phyloP scores from a whole-genome alignment of 2,329 filamentous ascomycete genomes.

The Penicillium sp. region DNA sequence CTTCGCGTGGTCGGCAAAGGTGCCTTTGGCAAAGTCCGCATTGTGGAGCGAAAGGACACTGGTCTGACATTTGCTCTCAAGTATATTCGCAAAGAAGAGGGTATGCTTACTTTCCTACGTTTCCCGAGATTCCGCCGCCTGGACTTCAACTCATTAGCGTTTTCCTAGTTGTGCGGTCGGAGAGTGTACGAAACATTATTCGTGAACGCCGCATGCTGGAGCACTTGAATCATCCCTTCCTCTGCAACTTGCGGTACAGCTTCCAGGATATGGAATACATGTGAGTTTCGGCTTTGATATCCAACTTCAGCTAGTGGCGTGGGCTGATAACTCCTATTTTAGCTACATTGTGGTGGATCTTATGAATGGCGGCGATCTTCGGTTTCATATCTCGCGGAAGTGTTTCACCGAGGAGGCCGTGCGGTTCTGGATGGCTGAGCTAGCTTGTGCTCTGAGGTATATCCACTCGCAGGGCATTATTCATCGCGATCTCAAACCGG shows the following conservation, averaged over 20 bases:
- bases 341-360: slow-evolving; percentile 93
- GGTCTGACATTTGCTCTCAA: slow-evolving; percentile 93
- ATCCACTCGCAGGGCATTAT: slow-evolving; percentile 86
- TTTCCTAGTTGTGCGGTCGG: slow-evolving; percentile 82
- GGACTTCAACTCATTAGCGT: slow-evolving; percentile 9
- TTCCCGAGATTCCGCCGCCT: background rate
- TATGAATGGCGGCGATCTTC: slow-evolving; percentile 95
- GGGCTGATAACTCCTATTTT: slow-evolving; percentile 12
- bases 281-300: slow-evolving; percentile 55
- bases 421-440: slow-evolving; percentile 93
- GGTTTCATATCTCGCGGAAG: slow-evolving; percentile 97
- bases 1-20: slow-evolving; percentile 95
- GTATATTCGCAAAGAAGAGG: slow-evolving; percentile 98
- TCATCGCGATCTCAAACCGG: slow-evolving; percentile 87
- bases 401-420: slow-evolving; percentile 97
- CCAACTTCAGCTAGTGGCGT: background rate
- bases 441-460: slow-evolving; percentile 87
- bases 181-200: slow-evolving; percentile 97
- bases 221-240: slow-evolving; percentile 95
- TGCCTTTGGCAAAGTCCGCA: slow-evolving; percentile 97
- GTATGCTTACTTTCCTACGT: slow-evolving; percentile 38
- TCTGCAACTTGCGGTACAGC: slow-evolving; percentile 97
- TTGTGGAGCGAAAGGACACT: slow-evolving; percentile 96
- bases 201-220: slow-evolving; percentile 97
- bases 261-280: slow-evolving; percentile 99